Conservation (phyloP, 345 rosid genomes). For the Cardamine chenopodiifolia region DNA sequence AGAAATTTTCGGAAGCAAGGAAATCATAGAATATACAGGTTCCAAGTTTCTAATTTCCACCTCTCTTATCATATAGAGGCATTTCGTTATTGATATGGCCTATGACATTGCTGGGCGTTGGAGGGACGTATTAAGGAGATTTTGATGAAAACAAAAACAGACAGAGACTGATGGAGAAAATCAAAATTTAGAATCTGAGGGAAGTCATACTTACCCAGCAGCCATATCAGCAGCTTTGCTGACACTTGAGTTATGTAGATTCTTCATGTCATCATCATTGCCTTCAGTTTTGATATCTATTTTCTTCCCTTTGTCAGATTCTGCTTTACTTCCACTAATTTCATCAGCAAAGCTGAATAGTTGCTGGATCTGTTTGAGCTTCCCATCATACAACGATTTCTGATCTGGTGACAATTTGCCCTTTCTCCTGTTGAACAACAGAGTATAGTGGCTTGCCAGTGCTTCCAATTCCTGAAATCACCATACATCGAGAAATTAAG, state of each 20-base stretch:
- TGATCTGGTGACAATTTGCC: constrained; percentile 75
- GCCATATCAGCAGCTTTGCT: constrained; percentile 98
- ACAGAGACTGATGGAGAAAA: background rate
- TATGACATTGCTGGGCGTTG: background rate
- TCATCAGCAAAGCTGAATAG: constrained; percentile 62
- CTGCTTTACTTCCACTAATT: constrained; percentile 56
- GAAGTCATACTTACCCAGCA: constrained; percentile 66
- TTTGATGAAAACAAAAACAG: constrained; percentile 7
- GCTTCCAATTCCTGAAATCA: constrained; percentile 90
- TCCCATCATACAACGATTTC: constrained; percentile 69
- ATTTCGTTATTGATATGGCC: background rate
- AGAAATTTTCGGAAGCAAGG: background rate
- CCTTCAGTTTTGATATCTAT: constrained; percentile 66
- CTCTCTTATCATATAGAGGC: background rate
- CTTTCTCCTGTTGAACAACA: constrained; percentile 84
- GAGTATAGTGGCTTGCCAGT: constrained; percentile 77
- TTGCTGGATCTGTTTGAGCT: constrained; percentile 86
- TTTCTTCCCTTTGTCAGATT: constrained; percentile 83
- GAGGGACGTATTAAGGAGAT: background rate
- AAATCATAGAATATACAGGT: background rate
- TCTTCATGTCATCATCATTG: constrained; percentile 75
- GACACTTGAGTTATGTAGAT: constrained; percentile 73
- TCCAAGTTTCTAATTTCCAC: constrained; percentile 2
- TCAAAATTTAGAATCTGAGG: constrained; percentile 12
- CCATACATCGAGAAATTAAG: constrained; percentile 28